Conservation (phyloP, 352 stramenopile genomes). For the Phytophthora sansomeana region DNA sequence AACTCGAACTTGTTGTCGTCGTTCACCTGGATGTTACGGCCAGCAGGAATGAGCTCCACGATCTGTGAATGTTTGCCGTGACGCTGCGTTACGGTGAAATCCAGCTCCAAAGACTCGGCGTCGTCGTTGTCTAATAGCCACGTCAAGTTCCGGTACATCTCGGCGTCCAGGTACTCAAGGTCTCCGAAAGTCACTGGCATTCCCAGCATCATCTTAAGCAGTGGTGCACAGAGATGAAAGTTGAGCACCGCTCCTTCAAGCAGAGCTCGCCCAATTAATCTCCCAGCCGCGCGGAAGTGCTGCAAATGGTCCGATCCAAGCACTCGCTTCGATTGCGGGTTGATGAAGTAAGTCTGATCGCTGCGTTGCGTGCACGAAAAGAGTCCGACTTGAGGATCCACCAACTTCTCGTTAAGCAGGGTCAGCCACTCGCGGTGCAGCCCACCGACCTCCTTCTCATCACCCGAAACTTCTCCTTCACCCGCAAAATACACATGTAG, state of each 20-base stretch:
- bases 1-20: conserved; percentile 97
- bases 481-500: conserved; percentile 73
- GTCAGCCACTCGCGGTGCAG: conserved; percentile 87
- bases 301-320: conserved; percentile 67
- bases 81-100: conserved; percentile 66
- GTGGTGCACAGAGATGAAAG: conserved; percentile 93
- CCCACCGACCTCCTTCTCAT: conserved; percentile 55
- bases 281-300: conserved; percentile 61
- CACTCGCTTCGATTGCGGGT: conserved; percentile 57
- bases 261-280: conserved; percentile 65
- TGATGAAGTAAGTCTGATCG: conserved; percentile 70
- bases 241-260: conserved; percentile 93
- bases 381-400: conserved; percentile 53
- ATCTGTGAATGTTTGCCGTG: conserved; percentile 22
- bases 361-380: conserved; percentile 65
- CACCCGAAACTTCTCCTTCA: conserved; percentile 45
- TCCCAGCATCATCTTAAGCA: conserved; percentile 98
- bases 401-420: conserved; percentile 64
- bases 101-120: conserved; percentile 54
- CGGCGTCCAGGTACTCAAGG: conserved; percentile 85
- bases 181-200: conserved; percentile 95
- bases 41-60: conserved; percentile 67
- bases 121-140: conserved; percentile 72
- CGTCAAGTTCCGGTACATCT: conserved; percentile 63
- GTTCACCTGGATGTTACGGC: conserved; percentile 88